A percentile compares a stretch with the other conserved stretches of the same genome.
These are phyloP conservation scores for Colletotrichum sp. DNA, from an alignment of 2,329 filamentous ascomycete genomes.

Conservation along the genomic window DNA sequence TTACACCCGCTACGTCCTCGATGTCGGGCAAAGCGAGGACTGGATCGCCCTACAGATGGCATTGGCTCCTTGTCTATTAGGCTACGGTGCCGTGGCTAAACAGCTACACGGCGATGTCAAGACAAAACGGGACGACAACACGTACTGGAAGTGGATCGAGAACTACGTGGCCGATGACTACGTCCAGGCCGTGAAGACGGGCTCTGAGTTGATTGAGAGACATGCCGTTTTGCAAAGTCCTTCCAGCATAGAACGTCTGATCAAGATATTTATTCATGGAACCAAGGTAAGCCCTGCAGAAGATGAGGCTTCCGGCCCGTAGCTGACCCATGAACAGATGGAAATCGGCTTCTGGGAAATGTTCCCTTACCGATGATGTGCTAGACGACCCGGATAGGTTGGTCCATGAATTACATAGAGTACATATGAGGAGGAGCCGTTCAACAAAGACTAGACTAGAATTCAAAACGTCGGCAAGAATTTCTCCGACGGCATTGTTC, in stretches of 20 bases:
- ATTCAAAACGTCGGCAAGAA: background rate
- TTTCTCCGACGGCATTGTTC: background rate
- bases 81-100: slow-evolving; percentile 81
- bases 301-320: background rate
- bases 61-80: slow-evolving; percentile 86
- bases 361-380: slow-evolving; percentile 43
- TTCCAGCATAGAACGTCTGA: slow-evolving; percentile 78
- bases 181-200: slow-evolving; percentile 70
- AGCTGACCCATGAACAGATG: slow-evolving; percentile 41
- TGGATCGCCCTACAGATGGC: slow-evolving; percentile 87
- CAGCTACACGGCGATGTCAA: slow-evolving; percentile 68
- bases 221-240: slow-evolving; percentile 77
- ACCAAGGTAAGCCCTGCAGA: slow-evolving; percentile 66
- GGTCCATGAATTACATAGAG: background rate
- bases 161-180: slow-evolving; percentile 89
- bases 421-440: background rate
- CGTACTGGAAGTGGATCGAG: slow-evolving; percentile 90
- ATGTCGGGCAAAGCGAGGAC: slow-evolving; percentile 86
- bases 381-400: background rate
- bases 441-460: background rate
- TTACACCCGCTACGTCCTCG: slow-evolving; percentile 85
- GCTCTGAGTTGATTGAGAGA: slow-evolving; percentile 76
- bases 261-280: slow-evolving; percentile 85
- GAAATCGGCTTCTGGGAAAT: slow-evolving; percentile 62
- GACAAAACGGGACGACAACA: slow-evolving; percentile 69